Conservation (phyloP, 768 basidiomycete genomes). For the Tylopilus vinaceipallidus region DNA sequence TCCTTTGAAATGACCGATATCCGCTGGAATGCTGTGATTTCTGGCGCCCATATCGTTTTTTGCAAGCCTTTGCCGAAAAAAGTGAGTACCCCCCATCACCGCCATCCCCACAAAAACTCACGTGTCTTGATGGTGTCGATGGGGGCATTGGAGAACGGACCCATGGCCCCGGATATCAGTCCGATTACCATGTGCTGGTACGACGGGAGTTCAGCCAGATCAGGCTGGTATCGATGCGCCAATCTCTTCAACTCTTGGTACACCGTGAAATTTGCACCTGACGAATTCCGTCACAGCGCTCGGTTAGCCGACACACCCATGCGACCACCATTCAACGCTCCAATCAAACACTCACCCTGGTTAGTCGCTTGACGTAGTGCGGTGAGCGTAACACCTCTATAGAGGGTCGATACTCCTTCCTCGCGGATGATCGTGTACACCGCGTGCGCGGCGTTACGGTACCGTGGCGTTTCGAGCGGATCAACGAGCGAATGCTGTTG, state of each 20-base stretch:
- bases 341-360: slow-evolving; percentile 57
- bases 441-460: slow-evolving; percentile 95
- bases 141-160: slow-evolving; percentile 97
- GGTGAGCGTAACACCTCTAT: slow-evolving; percentile 91
- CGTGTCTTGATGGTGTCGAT: slow-evolving; percentile 95
- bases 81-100: background rate
- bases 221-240: slow-evolving; percentile 76
- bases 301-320: background rate
- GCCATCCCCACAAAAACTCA: slow-evolving; percentile 33
- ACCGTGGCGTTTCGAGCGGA: slow-evolving; percentile 88
- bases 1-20: slow-evolving; percentile 80
- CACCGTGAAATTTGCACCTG: slow-evolving; percentile 95
- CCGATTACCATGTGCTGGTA: slow-evolving; percentile 97
- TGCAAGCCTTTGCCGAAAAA: slow-evolving; percentile 64
- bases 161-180: slow-evolving; percentile 95
- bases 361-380: slow-evolving; percentile 97
- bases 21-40: slow-evolving; percentile 75
- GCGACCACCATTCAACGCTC: slow-evolving; percentile 5
- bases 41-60: slow-evolving; percentile 71
- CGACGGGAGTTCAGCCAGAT: slow-evolving; percentile 75
- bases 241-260: slow-evolving; percentile 95
- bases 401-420: slow-evolving; percentile 82
- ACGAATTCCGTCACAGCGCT: background rate
- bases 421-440: slow-evolving; percentile 92
- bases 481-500: slow-evolving; percentile 97